Evolutionary conservation across 2,329 filamentous ascomycete genomes (phyloP).

Genomic region (Xylariales sp.): DNA sequence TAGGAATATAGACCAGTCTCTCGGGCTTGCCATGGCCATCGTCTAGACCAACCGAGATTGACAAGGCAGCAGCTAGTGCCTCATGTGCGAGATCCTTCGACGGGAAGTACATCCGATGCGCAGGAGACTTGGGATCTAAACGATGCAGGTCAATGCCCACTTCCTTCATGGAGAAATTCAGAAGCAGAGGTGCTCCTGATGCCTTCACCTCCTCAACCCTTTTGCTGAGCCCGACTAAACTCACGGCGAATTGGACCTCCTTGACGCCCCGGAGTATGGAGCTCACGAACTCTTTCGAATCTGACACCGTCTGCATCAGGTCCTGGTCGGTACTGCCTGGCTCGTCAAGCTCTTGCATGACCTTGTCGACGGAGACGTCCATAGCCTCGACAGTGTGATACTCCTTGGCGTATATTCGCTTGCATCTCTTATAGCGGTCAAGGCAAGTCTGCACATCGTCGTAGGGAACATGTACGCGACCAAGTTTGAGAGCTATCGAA

Average conservation of each 20-base stretch:
- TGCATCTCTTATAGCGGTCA: constrained; percentile 47
- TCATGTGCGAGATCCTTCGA: constrained; percentile 91
- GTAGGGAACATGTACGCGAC: constrained; percentile 82
- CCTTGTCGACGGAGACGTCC: constrained; percentile 64
- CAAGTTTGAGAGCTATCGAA: constrained; percentile 84
- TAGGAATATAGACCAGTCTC: constrained; percentile 86
- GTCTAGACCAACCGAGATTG: constrained; percentile 85
- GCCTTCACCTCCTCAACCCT: constrained; percentile 65
- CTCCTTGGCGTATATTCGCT: constrained; percentile 28
- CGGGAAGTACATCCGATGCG: constrained; percentile 98
- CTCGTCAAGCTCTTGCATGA: constrained; percentile 69
- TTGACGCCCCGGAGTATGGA: constrained; percentile 90
- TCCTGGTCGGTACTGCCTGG: constrained; percentile 62
- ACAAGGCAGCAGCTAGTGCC: constrained; percentile 84
- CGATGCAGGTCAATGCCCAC: constrained; percentile 89
- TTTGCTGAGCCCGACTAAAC: constrained; percentile 83
- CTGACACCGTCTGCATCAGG: constrained; percentile 78
- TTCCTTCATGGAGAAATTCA: constrained; percentile 94
- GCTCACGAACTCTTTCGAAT: constrained; percentile 87
- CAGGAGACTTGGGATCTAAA: constrained; percentile 85
- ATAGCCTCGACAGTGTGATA: constrained; percentile 38
- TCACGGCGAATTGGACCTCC: constrained; percentile 92
- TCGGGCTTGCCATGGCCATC: constrained; percentile 84
- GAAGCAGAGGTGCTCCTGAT: constrained; percentile 64
- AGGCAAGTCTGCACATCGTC: constrained; percentile 72